phyloP scores from a whole-genome alignment of 495 filamentous ascomycete species.

The Trichoderma erinaceum region DNA sequence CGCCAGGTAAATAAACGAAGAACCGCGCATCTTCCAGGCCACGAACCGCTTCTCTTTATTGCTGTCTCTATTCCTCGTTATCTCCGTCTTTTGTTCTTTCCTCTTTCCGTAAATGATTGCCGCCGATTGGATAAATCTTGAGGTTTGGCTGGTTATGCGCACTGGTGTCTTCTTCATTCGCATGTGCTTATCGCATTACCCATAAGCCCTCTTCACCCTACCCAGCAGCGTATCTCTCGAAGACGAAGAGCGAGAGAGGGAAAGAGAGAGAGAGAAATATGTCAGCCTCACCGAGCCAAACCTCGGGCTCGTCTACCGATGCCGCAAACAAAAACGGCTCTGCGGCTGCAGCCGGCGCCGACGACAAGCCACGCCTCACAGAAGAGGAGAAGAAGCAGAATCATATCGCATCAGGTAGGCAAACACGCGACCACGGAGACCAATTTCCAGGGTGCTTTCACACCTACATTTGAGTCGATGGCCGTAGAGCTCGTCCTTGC shows the following conservation, averaged over 20 bases:
- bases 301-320: neutral
- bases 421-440: neutral
- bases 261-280: neutral
- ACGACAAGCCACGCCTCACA: slow-evolving; percentile 65
- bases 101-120: too few species aligned
- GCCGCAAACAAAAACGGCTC: slow-evolving; percentile 15
- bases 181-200: too few species aligned
- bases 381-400: slow-evolving; percentile 85
- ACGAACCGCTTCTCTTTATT: too few species aligned
- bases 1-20: too few species aligned
- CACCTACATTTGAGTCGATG: neutral
- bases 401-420: slow-evolving; percentile 61
- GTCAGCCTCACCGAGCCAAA: slow-evolving; percentile 1
- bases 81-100: too few species aligned
- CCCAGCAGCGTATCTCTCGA: neutral
- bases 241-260: neutral
- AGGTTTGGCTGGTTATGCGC: too few species aligned
- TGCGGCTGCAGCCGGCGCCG: slow-evolving; percentile 17
- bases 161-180: too few species aligned
- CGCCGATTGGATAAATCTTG: too few species aligned
- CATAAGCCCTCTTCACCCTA: neutral
- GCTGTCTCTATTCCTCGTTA: too few species aligned
- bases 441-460: neutral
- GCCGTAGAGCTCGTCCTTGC: neutral
- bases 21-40: too few species aligned